Evolutionary conservation across 495 filamentous ascomycete genomes (phyloP).

Genomic region (Penicillium fimorum): DNA sequence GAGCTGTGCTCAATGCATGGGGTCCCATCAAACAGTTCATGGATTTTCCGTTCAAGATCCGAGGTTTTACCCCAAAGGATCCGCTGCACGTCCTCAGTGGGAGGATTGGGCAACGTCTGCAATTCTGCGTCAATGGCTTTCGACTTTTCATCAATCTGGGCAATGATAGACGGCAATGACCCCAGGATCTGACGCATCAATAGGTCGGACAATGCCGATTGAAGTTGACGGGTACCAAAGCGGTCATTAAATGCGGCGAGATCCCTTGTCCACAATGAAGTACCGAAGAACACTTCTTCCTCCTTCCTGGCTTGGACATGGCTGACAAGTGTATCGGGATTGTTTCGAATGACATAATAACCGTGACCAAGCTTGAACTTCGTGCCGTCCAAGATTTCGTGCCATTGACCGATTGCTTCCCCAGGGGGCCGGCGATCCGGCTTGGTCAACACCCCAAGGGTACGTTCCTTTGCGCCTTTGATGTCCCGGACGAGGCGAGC

Average conservation of each 20-base stretch:
- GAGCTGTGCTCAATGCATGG: constrained; percentile 4
- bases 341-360: constrained; percentile 64
- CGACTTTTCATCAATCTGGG: constrained; percentile 54
- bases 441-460: constrained; percentile 78
- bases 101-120: constrained; percentile 53
- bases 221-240: constrained; percentile 59
- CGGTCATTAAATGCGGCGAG: constrained; percentile 49
- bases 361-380: constrained; percentile 59
- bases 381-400: constrained; percentile 54
- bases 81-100: constrained; percentile 37
- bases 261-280: constrained; percentile 44
- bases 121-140: constrained; percentile 48
- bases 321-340: constrained; percentile 47
- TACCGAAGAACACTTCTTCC: constrained; percentile 60
- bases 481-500: constrained; percentile 57
- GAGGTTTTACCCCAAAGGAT: constrained; percentile 38
- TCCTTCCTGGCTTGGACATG: constrained; percentile 54
- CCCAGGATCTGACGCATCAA: constrained; percentile 57
- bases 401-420: constrained; percentile 53
- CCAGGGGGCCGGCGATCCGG: constrained; percentile 61
- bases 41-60: constrained; percentile 31
- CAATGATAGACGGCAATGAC: constrained; percentile 58
- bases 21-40: constrained; percentile 37
- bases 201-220: constrained; percentile 50
- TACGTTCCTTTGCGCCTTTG: constrained; percentile 56